Base-by-base conservation (phyloP, 2,329 filamentous ascomycete species). In the Eutypa lata region DNA sequence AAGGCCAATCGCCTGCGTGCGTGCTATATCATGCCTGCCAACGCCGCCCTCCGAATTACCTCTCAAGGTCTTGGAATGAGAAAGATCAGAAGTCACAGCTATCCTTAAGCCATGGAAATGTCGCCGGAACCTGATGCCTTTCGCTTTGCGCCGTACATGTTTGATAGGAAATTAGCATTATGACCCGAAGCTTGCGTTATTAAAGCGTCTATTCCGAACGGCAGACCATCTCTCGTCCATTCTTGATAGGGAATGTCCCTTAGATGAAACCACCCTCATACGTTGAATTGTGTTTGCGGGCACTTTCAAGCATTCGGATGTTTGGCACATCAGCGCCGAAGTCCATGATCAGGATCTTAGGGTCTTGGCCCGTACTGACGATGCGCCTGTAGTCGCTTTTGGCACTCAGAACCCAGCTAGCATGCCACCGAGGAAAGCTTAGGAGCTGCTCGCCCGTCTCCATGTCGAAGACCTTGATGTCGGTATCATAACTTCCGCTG, bases 331-430 rank as follows among this genome's bases (percentile, higher is more conserved):
- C 78, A 18, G 78, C 77, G 28, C 84, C 94, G 74, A 97, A 99
- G 73, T 99, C 94, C 79, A 97, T 87, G 55, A 99, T 88, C 53
- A 97, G 75, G 49, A 95, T 91, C 67, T 95, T 88, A 33, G 92
- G 89, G 65, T 97, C 92, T 71, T 99, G 94, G 48, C 92, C 94
- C 1, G 93, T 96, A 63, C 91, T 94, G 57, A 99, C 90, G 57
- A 99, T 94, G 56, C 94, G 85, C 54, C 93, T 82, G 71, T 97
- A 97, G 68, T 99, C 93, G 57, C 90, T 92, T 79, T 97, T 97
- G 49, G 94, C 94, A 58, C 90, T 92, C 54, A 99, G 76, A 65
- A 99, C 95, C 94, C 94, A 99, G 72, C 91, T 96, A 11, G 88
- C 88, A 53, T 96, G 96, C 91, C 92, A 97, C 61, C 89, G 86